Base-by-base conservation (phyloP, 2,329 filamentous ascomycete genomes). In the Colletotrichum graminicola region DNA sequence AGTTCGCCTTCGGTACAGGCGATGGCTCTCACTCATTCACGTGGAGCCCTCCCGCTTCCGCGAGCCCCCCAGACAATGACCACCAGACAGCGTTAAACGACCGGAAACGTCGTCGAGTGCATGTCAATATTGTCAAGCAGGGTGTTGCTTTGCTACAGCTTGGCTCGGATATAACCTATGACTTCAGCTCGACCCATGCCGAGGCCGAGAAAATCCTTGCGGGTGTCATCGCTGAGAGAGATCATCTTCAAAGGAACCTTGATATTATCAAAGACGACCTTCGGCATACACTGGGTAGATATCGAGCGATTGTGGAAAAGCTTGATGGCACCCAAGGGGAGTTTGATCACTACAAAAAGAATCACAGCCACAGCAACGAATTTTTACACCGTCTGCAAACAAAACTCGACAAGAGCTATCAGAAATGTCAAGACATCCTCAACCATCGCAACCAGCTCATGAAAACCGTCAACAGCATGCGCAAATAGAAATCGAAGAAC, bases 91-190 rank as follows among this genome's bases (percentile, higher is more conserved):
- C 21, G 6, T 41, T 14, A 18, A 62, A 62, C 4, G n/a, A 62
- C 16, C 57, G 29, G 21, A 71, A 67, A 26, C 57, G 64, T 26
- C 57, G 52, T 41, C 64, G 57, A 18, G 67, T 67, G 3, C 67
- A 71, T 6, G 56, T 71, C 12, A 45, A 71, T 4, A 11, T 71
- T 10, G 67, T 45, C n/a, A 56, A 56, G 34, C 41, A 57, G 12
- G 63, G 64, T 18, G 16, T 71, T 14, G 34, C 63, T 5, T 29
- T 43, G 3, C 41, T 54, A n/a, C 43, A 45, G 16, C 56, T 66
- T 2, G 62, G 67, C 21, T 66, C 56, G 2, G 67, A 66, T 11
- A 34, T 66, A 39, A 26, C 21, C 6, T 32, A 66, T 5, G 62
- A 70, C 39, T 70, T 70, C 55, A 61, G 41, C 34, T 26, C 63